Percentiles rank a stretch among this genome's conserved stretches.
phyloP scores from a whole-genome alignment of 305 asterid genomes.

The Fraxinus platypoda region DNA sequence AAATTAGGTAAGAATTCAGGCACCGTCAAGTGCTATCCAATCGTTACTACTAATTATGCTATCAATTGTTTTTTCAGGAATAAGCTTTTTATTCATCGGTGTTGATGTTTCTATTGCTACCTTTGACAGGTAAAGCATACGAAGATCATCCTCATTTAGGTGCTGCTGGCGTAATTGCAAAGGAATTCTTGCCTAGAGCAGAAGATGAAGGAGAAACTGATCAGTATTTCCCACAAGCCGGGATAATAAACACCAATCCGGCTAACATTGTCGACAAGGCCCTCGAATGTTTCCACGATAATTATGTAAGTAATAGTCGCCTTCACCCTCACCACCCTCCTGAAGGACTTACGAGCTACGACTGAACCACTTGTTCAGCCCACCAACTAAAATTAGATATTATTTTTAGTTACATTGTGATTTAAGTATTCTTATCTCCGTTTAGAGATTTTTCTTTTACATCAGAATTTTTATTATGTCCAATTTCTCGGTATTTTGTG shows the following conservation, averaged over 20 bases:
- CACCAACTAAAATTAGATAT: neutral
- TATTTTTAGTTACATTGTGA: neutral
- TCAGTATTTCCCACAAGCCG: constrained; percentile 36
- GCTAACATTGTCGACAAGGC: constrained; percentile 53
- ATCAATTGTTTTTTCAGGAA: neutral
- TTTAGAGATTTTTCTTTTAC: neutral
- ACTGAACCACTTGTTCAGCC: neutral
- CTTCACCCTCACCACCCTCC: neutral
- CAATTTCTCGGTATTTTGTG: neutral
- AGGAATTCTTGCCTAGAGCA: constrained; percentile 55
- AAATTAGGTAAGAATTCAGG: constrained; percentile 38
- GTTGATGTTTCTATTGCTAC: neutral
- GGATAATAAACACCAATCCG: constrained; percentile 37
- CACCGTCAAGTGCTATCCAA: neutral
- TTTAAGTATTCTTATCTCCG: neutral
- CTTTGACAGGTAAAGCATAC: constrained; percentile 50
- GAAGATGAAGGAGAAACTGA: constrained; percentile 41
- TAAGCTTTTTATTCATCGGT: neutral
- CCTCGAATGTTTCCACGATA: constrained; percentile 55
- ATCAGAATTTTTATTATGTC: neutral
- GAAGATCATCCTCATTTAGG: constrained; percentile 48
- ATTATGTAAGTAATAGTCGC: constrained; percentile 41
- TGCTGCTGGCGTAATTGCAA: constrained; percentile 61
- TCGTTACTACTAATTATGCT: neutral
- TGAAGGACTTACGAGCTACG: neutral